Evolutionary conservation across 306 rosid species (phyloP), one percentile per base, ranked within the genome.

Genomic region (Prunus fruticosa): DNA sequence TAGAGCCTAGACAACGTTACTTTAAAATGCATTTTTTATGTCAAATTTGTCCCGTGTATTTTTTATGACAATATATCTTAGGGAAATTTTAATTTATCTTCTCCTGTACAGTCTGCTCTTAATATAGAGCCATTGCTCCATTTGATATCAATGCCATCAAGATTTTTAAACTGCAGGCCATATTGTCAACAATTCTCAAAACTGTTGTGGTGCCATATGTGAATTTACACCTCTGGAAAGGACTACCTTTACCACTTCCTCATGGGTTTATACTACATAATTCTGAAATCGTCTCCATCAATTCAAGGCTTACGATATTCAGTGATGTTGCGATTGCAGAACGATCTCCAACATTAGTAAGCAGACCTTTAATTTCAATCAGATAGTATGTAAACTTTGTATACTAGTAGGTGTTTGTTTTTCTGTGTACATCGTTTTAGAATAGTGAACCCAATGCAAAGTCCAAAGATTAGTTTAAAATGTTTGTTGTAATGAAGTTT

Each of bases 171-270:
- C 45, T 91, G 89, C 94, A 91, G 98, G 58, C 82, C 30, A 71
- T 78, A 19, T 28, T 86, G 69, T 85, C 87, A 74, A 64, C 78
- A 25, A 20, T 82, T 74, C 86, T 94, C 74, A 87, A 77, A 86
- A 84, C 85, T 0, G 71, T 76, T 23, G 18, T 88, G 46, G 3
- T 94, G 67, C 96, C 98, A 0, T 82, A 73, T 27, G 69, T 85
- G 75, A 88, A 94, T 82, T 67, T 80, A 54, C 71, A 79, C 67
- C 81, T 94, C 23, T 75, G 69, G 69, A 75, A 51, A 76, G 98
- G 98, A 81, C 25, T 88, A 47, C 82, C 90, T 64, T 71, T 91
- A 81, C 98, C 91, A 19, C 58, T 72, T 71, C 71, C 87, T 43
- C 76, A 54, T 68, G 97, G 93, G 49, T 85, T 86, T 66, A 27